phyloP scores from a whole-genome alignment of 2,329 filamentous ascomycete species.

The Didymella pomorum region DNA sequence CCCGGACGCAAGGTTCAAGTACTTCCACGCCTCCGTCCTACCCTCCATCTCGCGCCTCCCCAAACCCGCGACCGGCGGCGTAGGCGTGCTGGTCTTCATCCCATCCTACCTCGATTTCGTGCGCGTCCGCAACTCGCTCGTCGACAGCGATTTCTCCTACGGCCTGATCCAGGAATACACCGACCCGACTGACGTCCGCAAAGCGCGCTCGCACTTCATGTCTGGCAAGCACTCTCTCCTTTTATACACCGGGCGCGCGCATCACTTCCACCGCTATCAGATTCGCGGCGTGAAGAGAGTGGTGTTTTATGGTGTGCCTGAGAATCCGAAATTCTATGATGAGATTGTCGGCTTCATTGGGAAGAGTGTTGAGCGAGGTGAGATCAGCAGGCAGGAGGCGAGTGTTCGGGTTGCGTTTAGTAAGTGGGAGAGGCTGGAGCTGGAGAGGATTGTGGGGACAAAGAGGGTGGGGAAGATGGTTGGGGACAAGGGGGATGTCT shows the following conservation, averaged over 20 bases:
- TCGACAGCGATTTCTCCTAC: constrained; percentile 75
- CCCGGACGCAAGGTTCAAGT: constrained; percentile 87
- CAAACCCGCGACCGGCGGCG: constrained; percentile 62
- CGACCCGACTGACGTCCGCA: constrained; percentile 76
- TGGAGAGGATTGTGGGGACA: constrained; percentile 87
- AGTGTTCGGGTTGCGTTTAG: constrained; percentile 73
- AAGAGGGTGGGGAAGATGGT: constrained; percentile 85
- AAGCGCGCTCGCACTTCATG: constrained; percentile 87
- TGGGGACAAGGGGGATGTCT: constrained; percentile 82
- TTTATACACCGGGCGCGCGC: constrained; percentile 92
- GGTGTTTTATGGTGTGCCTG: constrained; percentile 89
- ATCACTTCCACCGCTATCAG: constrained; percentile 91
- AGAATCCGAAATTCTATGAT: constrained; percentile 83
- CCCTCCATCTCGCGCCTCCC: constrained; percentile 75
- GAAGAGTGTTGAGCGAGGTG: constrained; percentile 63
- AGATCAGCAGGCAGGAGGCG: constrained; percentile 59
- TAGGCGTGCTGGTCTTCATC: constrained; percentile 85
- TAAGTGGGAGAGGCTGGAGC: constrained; percentile 85
- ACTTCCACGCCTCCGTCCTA: constrained; percentile 84
- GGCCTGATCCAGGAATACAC: constrained; percentile 91
- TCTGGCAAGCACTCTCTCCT: constrained; percentile 82
- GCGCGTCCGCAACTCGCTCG: constrained; percentile 89
- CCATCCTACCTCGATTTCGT: constrained; percentile 96
- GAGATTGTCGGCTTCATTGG: constrained; percentile 76
- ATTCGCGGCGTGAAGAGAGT: constrained; percentile 82